Evolutionary conservation across 169 alveolate species (phyloP).

Genomic region (Plasmodium vivax): DNA sequence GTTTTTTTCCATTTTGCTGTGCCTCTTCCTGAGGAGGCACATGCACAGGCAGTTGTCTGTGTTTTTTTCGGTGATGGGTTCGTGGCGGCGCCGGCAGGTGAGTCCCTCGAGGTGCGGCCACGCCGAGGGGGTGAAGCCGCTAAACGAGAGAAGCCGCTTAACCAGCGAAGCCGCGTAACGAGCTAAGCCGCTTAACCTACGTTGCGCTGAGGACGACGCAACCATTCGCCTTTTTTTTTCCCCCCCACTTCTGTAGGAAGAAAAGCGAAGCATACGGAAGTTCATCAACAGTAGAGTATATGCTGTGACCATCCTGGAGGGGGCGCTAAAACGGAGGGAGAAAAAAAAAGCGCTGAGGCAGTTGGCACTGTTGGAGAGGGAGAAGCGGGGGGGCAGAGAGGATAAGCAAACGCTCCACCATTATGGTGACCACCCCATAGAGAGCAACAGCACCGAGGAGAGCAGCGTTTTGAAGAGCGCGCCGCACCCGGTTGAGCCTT

Average conservation of each 20-base stretch:
- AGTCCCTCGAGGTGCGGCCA: background rate
- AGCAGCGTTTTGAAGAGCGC: background rate
- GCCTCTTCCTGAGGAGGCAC: constrained; percentile 38
- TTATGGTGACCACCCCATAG: background rate
- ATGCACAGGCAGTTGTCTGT: constrained; percentile 1
- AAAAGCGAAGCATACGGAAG: constrained; percentile 26
- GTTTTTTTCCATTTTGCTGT: constrained; percentile 46
- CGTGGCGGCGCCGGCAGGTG: constrained; percentile 14
- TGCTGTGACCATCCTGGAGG: constrained; percentile 16
- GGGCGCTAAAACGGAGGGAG: background rate
- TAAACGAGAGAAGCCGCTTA: background rate
- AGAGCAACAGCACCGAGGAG: background rate
- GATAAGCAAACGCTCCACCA: background rate
- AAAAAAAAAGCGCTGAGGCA: background rate
- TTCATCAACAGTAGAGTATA: constrained; percentile 43
- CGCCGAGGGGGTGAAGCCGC: background rate
- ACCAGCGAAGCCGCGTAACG: background rate
- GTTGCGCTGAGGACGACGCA: background rate
- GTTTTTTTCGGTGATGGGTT: constrained; percentile 40
- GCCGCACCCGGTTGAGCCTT: background rate
- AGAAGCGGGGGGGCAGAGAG: background rate
- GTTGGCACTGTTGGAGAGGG: background rate
- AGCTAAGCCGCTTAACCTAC: background rate
- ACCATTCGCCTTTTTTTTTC: background rate
- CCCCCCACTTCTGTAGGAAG: background rate